Percentiles rank a stretch among this genome's conserved stretches.
Evolutionary conservation across 192 early-diverging fungal species (phyloP).

Genomic region (Linderina pennispora): DNA sequence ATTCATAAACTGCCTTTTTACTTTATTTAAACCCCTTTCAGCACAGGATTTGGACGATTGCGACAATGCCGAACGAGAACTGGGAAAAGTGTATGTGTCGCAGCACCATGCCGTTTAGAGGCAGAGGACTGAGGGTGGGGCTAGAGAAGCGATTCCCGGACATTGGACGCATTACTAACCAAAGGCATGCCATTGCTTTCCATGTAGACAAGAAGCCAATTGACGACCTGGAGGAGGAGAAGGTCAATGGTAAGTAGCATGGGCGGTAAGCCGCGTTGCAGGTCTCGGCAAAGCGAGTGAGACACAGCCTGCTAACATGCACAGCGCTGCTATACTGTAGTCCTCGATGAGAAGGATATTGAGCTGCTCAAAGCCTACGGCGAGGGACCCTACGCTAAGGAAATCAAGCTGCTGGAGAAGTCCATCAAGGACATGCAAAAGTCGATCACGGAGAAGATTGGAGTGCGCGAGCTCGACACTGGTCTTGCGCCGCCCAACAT

Average conservation of each 20-base stretch:
- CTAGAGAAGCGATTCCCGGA: too few species aligned
- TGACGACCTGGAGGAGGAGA: constrained; percentile 74
- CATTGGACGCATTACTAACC: too few species aligned
- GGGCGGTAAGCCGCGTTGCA: too few species aligned
- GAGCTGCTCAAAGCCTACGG: constrained; percentile 68
- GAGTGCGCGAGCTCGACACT: constrained; percentile 98
- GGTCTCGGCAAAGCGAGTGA: too few species aligned
- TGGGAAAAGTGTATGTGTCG: constrained; percentile 93
- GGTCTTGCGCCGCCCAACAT: constrained; percentile 95
- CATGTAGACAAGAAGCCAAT: constrained; percentile 69
- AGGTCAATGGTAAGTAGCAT: constrained; percentile 66
- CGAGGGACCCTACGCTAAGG: constrained; percentile 95
- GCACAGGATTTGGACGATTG: too few species aligned
- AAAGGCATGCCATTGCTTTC: neutral
- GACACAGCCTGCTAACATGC: too few species aligned
- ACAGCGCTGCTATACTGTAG: too few species aligned
- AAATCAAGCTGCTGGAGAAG: constrained; percentile 87
- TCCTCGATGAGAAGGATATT: constrained; percentile 43
- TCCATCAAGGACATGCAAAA: constrained; percentile 98
- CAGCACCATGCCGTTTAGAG: too few species aligned
- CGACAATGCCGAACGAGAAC: constrained; percentile 75
- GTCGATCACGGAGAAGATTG: constrained; percentile 98
- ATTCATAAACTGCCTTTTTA: too few species aligned
- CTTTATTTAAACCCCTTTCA: too few species aligned
- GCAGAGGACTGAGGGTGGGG: too few species aligned